Percentiles rank a stretch among this genome's conserved stretches.
phyloP scores from a whole-genome alignment of 805 yeast species.

The Peterozyma toletana region DNA sequence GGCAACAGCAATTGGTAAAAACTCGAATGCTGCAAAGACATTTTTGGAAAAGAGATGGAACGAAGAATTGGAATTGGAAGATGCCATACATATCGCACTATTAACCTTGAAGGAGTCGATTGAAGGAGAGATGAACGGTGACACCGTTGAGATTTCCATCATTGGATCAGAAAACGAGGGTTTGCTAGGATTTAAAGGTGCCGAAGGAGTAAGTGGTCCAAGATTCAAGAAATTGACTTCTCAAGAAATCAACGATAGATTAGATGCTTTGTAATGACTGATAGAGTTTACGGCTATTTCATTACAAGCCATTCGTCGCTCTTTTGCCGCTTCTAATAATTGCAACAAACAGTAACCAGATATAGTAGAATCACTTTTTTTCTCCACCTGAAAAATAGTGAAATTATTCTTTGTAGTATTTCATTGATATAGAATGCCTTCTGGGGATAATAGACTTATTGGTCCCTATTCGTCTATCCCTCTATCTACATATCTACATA shows the following conservation, averaged over 20 bases:
- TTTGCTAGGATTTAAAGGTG: conserved; percentile 81
- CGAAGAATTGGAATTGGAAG: conserved; percentile 93
- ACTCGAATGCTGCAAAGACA: conserved; percentile 93
- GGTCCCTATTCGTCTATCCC: too few relatives aligned
- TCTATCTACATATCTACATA: too few relatives aligned
- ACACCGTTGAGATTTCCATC: conserved; percentile 86
- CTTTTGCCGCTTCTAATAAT: too few relatives aligned
- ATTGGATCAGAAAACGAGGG: conserved; percentile 80
- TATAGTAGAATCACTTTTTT: too few relatives aligned
- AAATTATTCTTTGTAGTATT: too few relatives aligned
- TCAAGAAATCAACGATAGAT: conserved; percentile 92
- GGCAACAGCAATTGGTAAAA: conserved; percentile 98
- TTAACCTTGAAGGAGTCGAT: conserved; percentile 92
- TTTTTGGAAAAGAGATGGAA: conserved; percentile 98
- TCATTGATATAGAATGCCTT: too few relatives aligned
- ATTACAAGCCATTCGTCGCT: too few relatives aligned
- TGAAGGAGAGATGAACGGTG: conserved; percentile 97
- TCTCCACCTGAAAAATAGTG: too few relatives aligned
- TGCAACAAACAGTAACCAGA: too few relatives aligned
- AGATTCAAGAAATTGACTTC: conserved; percentile 77
- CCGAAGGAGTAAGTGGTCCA: conserved; percentile 73
- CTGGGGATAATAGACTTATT: too few relatives aligned
- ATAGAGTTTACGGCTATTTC: too few relatives aligned
- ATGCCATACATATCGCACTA: conserved; percentile 94
- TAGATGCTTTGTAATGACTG: conserved; percentile 71